Base-by-base conservation (phyloP, 2,329 filamentous ascomycete species). In the Verticillium nubilum region DNA sequence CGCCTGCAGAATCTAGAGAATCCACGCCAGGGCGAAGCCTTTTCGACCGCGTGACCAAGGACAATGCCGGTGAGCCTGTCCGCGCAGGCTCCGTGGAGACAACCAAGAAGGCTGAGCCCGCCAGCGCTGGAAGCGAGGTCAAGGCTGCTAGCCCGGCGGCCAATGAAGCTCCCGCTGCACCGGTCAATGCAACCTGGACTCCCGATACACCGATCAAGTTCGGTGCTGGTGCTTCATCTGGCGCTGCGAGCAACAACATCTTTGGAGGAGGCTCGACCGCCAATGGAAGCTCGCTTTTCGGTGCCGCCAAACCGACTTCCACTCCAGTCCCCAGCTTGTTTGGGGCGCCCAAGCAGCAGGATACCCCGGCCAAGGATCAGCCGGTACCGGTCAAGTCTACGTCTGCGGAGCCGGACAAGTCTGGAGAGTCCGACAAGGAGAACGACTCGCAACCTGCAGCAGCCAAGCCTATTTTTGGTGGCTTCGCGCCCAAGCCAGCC, bases 11-110 rank as follows among this genome's bases (percentile, higher is more conserved):
- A 1, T 76, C 76, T 2, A 76, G 77, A 4, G 78, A 80, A 50
- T 76, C 73, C 60, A 77, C 75, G 2, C 74, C 79, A 25, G 77
- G 75, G 23, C 75, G 76, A 53, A 85, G 83, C 67, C 67, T 86
- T 15, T 85, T 85, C 63, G 83, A 85, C 42, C 80, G 83, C 33
- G 76, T 86, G 7, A 80, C 76, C 5, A 81, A 78, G 68, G 79
- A 75, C 54, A 73, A 68, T 19, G 76, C 82, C 61, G 81, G 81
- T 1, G 76, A 84, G 59, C 78, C 80, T 17, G 68, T 83, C 2
- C 76, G 80, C 27, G 67, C 76, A 58, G 65, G 70, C 52, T 60
- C 60, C 9, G 58, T 37, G 3, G 67, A 70, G 55, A 68, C 69
- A 35, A 70, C 72, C 29, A 67, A 70, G 42, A 72, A 72, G 62